Conservation (phyloP, 164 flowering plant species). For the Umbellularia californica region DNA sequence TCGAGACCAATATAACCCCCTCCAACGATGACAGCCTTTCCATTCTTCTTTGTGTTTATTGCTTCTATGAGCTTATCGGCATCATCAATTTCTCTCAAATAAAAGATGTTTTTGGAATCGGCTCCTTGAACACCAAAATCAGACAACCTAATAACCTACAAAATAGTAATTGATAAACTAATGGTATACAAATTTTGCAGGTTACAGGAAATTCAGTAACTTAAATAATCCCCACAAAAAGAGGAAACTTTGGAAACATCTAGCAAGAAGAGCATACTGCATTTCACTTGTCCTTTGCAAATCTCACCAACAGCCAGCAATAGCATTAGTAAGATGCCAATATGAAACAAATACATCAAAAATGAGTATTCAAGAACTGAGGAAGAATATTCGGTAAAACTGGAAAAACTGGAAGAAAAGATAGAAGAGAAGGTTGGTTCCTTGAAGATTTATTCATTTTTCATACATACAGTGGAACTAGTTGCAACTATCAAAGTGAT, state of each 20-base stretch:
- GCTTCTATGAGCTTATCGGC: conserved; percentile 82
- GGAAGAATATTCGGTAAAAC: not conserved
- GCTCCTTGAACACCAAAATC: conserved; percentile 95
- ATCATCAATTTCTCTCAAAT: conserved; percentile 93
- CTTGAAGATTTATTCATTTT: not conserved
- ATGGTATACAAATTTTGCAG: not conserved
- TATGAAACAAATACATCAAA: not conserved
- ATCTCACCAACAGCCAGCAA: not conserved
- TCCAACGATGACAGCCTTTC: conserved; percentile 90
- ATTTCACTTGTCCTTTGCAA: too few species aligned
- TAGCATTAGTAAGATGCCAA: not conserved
- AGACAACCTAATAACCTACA: conserved; percentile 75
- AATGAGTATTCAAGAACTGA: not conserved
- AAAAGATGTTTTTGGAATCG: conserved; percentile 82
- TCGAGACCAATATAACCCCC: conserved; percentile 99
- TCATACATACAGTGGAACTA: conserved; percentile 42
- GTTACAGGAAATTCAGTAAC: not conserved
- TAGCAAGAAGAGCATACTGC: not conserved
- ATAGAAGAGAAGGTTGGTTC: not conserved
- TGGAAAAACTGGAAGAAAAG: not conserved
- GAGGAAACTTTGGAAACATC: not conserved
- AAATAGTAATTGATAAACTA: not conserved
- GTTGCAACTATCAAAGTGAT: conserved; percentile 4
- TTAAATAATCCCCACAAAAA: not conserved
- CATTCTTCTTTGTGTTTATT: conserved; percentile 71